Percentiles rank a stretch among this genome's conserved stretches.
These are phyloP conservation scores for Amaranthus hypochondriacus DNA, from an alignment of 148 eudicot species.

Conservation along the genomic window DNA sequence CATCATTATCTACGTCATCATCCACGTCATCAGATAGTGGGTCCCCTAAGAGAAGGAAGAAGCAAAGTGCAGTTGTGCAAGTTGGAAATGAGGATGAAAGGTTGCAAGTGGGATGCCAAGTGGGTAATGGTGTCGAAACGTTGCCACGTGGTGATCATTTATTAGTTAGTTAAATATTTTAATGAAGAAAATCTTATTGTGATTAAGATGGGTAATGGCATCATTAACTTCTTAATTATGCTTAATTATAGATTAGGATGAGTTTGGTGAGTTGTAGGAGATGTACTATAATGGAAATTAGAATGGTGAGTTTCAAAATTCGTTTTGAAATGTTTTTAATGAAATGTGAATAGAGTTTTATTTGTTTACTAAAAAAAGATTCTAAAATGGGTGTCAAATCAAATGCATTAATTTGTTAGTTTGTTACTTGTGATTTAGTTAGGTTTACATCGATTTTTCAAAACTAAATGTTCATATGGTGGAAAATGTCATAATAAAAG, in stretches of 20 bases:
- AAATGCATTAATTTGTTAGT: too few relatives aligned
- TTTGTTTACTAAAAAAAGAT: not conserved
- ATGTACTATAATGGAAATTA: not conserved
- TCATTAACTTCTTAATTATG: constrained; percentile 2
- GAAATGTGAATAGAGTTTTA: constrained; percentile 3
- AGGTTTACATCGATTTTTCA: not conserved
- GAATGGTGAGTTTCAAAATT: too few relatives aligned
- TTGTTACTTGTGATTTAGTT: too few relatives aligned
- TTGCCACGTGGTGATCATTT: constrained; percentile 29
- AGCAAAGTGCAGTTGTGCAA: constrained; percentile 21
- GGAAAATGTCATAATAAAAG: not conserved
- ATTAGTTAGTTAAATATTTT: constrained; percentile 20
- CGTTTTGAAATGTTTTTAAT: not conserved
- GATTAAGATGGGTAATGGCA: not conserved
- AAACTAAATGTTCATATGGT: not conserved
- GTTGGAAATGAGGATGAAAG: constrained; percentile 22
- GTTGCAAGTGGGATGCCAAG: constrained; percentile 29
- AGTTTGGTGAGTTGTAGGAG: not conserved
- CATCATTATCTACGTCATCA: constrained; percentile 18
- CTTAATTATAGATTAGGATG: constrained; percentile 12
- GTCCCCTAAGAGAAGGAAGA: constrained; percentile 44
- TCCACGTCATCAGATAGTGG: constrained; percentile 24
- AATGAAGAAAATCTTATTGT: not conserved
- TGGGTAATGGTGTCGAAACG: constrained; percentile 13
- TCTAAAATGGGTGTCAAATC: too few relatives aligned